Evolutionary conservation across 768 basidiomycete species (phyloP).

Genomic region (Coprinellus micaceus): DNA sequence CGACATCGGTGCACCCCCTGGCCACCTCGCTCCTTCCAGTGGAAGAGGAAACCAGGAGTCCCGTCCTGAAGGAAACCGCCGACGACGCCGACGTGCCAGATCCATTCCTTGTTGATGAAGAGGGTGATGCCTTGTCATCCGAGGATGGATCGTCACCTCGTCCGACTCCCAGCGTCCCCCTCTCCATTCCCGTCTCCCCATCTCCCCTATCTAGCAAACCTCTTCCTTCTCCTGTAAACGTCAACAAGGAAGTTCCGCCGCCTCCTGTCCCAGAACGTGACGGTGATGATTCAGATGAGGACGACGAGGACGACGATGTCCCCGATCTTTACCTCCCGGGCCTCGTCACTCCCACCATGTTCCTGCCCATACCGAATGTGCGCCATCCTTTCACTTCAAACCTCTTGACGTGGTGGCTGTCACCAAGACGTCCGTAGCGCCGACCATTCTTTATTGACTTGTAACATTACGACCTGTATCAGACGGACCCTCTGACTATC

Average conservation of each 20-base stretch:
- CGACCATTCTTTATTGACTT: conserved; percentile 30
- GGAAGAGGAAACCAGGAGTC: neutral
- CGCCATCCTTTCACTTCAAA: conserved; percentile 49
- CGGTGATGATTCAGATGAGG: conserved; percentile 5
- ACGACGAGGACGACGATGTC: conserved; percentile 44
- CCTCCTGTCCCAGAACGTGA: too few relatives aligned
- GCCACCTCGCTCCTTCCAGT: neutral
- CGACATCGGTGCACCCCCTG: neutral
- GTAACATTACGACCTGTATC: conserved; percentile 33
- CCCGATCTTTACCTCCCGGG: conserved; percentile 66
- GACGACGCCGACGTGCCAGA: conserved; percentile 55
- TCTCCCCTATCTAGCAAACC: conserved; percentile 4
- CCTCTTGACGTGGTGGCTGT: conserved; percentile 61
- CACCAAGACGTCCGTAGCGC: conserved; percentile 45
- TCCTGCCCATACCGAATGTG: conserved; percentile 87
- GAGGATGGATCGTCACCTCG: conserved; percentile 32
- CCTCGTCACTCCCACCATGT: conserved; percentile 72
- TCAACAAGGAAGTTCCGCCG: conserved; percentile 57
- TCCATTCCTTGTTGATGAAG: conserved; percentile 61
- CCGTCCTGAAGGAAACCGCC: too few relatives aligned
- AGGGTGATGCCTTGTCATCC: conserved; percentile 40
- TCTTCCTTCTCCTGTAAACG: conserved; percentile 26
- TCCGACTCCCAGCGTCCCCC: conserved; percentile 31
- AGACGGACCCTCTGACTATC: conserved; percentile 83
- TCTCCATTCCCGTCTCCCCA: conserved; percentile 20